phyloP scores from a whole-genome alignment of 2,329 filamentous ascomycete genomes.

The Fusarium sp. region DNA sequence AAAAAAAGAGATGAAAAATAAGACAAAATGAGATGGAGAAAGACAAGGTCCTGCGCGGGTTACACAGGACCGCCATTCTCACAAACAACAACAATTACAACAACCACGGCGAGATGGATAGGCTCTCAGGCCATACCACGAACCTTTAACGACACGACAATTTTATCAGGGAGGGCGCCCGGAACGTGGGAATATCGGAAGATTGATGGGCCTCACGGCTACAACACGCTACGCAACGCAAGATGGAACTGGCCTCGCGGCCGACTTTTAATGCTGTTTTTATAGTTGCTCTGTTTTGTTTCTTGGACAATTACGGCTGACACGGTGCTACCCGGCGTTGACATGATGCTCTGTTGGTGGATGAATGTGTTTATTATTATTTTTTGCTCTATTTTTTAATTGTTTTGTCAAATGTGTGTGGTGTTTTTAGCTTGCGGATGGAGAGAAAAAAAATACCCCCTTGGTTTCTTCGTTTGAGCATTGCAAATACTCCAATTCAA shows the following conservation, averaged over 20 bases:
- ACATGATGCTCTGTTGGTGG: constrained; percentile 19
- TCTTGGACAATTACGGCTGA: constrained; percentile 12
- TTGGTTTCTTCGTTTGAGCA: constrained; percentile 26
- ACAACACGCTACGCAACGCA: constrained; percentile 35
- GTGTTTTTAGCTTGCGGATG: constrained; percentile 34
- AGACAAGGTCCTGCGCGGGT: constrained; percentile 42
- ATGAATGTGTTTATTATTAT: constrained; percentile 10
- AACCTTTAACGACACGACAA: constrained; percentile 22
- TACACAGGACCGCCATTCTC: constrained; percentile 43
- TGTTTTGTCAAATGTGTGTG: constrained; percentile 18
- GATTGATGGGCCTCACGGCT: constrained; percentile 45
- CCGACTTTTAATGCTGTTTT: constrained; percentile 38
- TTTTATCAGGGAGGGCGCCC: constrained; percentile 30
- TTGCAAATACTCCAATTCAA: constrained; percentile 28
- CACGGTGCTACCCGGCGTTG: constrained; percentile 38
- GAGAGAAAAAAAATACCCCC: constrained; percentile 40
- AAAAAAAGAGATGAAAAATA: constrained; percentile 30
- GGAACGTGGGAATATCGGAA: constrained; percentile 40
- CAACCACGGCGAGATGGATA: constrained; percentile 12
- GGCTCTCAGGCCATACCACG: constrained; percentile 19
- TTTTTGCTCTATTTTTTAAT: constrained; percentile 11
- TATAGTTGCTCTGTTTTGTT: constrained; percentile 12
- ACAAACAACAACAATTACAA: constrained; percentile 1
- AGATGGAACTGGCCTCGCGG: constrained; percentile 45
- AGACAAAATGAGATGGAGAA: constrained; percentile 26